phyloP scores from a whole-genome alignment of 208 protist genomes.

The Leishmania turanica region DNA sequence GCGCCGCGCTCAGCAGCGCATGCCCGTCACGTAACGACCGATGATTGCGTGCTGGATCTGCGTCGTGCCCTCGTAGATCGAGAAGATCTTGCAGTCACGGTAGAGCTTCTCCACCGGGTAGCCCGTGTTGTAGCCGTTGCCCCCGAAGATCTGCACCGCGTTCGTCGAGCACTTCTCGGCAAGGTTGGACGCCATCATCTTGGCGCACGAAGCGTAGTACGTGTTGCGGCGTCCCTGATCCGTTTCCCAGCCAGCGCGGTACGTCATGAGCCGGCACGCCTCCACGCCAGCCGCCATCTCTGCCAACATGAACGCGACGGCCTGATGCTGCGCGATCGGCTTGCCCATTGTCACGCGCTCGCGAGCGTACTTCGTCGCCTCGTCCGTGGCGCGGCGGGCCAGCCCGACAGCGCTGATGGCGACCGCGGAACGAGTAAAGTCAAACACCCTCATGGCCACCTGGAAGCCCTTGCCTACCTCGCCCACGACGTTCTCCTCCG shows the following conservation, averaged over 20 bases:
- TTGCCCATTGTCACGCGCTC: constrained; percentile 89
- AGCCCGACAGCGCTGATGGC: constrained; percentile 88
- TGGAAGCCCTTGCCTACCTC: constrained; percentile 82
- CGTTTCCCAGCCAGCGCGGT: constrained; percentile 75
- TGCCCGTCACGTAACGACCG: constrained; percentile 59
- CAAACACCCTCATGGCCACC: constrained; percentile 89
- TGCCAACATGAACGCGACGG: constrained; percentile 86
- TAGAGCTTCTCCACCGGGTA: constrained; percentile 96
- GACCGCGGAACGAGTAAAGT: constrained; percentile 83
- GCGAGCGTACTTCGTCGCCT: constrained; percentile 74
- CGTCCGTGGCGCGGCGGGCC: constrained; percentile 80
- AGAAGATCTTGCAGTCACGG: constrained; percentile 93
- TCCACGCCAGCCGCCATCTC: constrained; percentile 92
- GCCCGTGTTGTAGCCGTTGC: constrained; percentile 93
- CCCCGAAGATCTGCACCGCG: constrained; percentile 92
- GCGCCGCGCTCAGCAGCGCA: constrained; percentile 36
- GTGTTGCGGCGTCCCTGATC: constrained; percentile 87
- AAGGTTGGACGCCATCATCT: constrained; percentile 76
- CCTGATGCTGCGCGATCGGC: constrained; percentile 84
- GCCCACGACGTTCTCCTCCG: constrained; percentile 80
- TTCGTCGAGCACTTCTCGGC: constrained; percentile 76
- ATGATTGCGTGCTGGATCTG: constrained; percentile 92
- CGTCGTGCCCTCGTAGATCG: constrained; percentile 94
- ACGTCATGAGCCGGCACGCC: constrained; percentile 73
- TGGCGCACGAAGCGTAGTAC: constrained; percentile 88